A percentile compares a stretch with the other conserved stretches of the same genome.
These are phyloP conservation scores for Babesia ovis DNA, from an alignment of 169 alveolate species.

Conservation along the genomic window DNA sequence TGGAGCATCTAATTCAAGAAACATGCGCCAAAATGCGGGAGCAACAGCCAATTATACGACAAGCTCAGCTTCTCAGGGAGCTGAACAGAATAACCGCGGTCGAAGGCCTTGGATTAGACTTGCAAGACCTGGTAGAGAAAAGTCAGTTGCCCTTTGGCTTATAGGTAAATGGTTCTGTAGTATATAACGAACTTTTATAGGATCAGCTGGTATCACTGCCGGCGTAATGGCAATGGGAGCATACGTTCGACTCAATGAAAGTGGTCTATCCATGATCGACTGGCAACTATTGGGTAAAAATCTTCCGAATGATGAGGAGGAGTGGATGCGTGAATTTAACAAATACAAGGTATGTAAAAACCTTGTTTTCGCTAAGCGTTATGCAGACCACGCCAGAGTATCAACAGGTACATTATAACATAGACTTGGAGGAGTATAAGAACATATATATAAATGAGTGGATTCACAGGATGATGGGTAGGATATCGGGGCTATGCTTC, in stretches of 20 bases:
- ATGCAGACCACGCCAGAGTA: constrained; percentile 85
- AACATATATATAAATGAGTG: constrained; percentile 86
- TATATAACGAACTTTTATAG: neutral
- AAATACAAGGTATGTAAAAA: constrained; percentile 69
- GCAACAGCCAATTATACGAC: neutral
- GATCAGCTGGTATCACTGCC: constrained; percentile 75
- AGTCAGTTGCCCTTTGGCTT: constrained; percentile 57
- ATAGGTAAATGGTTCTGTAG: constrained; percentile 43
- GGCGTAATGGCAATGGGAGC: constrained; percentile 86
- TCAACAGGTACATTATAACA: constrained; percentile 81
- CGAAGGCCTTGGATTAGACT: constrained; percentile 6
- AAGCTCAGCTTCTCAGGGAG: neutral
- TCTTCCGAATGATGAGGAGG: constrained; percentile 83
- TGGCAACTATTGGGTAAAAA: constrained; percentile 85
- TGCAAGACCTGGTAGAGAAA: constrained; percentile 36
- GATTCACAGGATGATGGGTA: constrained; percentile 87
- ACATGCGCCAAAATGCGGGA: no score
- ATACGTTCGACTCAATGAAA: constrained; percentile 85
- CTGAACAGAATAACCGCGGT: neutral
- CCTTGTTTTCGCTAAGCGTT: neutral
- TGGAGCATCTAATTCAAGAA: no score
- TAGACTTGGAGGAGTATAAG: constrained; percentile 85
- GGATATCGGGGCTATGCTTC: constrained; percentile 82
- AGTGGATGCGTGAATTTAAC: constrained; percentile 85
- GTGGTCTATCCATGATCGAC: constrained; percentile 90